These are phyloP conservation scores for Echinochloa phyllopogon DNA, from an alignment of 176 grass and related monocot genomes.

Conservation along the genomic window DNA sequence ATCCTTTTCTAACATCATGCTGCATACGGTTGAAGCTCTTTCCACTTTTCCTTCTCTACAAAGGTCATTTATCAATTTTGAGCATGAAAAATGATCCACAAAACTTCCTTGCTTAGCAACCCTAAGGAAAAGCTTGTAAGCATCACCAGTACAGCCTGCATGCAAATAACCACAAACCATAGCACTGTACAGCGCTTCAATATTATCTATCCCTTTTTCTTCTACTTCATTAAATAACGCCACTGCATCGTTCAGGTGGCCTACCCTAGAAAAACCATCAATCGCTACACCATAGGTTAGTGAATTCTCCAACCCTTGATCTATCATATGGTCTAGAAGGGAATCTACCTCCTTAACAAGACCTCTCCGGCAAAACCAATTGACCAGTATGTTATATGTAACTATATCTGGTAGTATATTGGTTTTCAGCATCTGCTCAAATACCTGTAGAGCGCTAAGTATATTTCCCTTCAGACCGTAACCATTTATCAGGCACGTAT, in stretches of 20 bases:
- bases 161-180: conserved; percentile 91
- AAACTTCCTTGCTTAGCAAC: conserved; percentile 62
- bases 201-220: conserved; percentile 53
- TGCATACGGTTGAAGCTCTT: conserved; percentile 62
- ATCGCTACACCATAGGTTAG: conserved; percentile 55
- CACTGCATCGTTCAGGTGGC: conserved; percentile 68
- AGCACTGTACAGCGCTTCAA: conserved; percentile 64
- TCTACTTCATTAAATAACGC: conserved; percentile 58
- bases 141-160: conserved; percentile 55
- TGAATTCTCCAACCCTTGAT: conserved; percentile 67
- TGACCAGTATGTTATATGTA: conserved; percentile 72
- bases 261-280: conserved; percentile 70
- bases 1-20: conserved; percentile 63
- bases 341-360: conserved; percentile 61
- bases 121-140: conserved; percentile 66
- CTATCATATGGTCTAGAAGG: conserved; percentile 69
- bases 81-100: conserved; percentile 55
- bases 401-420: conserved; percentile 69
- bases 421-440: conserved; percentile 65
- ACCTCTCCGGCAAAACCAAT: conserved; percentile 62
- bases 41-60: conserved; percentile 62
- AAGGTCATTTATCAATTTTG: conserved; percentile 62
- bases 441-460: conserved; percentile 56
- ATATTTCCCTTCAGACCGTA: conserved; percentile 71
- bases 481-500: conserved; percentile 78